These are phyloP conservation scores for Phanerochaete carnosa DNA, from an alignment of 768 basidiomycete genomes.

Conservation along the genomic window DNA sequence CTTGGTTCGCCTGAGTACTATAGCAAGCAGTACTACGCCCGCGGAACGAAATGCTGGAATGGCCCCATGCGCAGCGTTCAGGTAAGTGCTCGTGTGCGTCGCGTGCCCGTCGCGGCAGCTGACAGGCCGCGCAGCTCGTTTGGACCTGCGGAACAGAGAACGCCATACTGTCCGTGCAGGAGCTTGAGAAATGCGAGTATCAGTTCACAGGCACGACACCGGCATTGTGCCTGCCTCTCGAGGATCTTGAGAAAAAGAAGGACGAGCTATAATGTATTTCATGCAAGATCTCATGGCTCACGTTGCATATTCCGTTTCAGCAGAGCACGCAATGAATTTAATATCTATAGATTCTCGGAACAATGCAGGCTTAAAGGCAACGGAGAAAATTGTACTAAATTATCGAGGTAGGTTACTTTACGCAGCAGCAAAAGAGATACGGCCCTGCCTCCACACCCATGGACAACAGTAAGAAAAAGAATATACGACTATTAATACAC, in stretches of 20 bases:
- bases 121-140: conserved; percentile 53
- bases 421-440: not conserved
- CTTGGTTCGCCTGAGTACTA: conserved; percentile 75
- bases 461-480: not conserved
- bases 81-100: conserved; percentile 35
- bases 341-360: not conserved
- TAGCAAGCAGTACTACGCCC: conserved; percentile 74
- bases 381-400: not conserved
- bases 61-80: conserved; percentile 86
- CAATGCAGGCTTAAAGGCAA: not conserved
- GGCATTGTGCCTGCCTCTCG: conserved; percentile 69
- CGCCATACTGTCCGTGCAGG: conserved; percentile 68
- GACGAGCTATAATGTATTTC: conserved; percentile 3
- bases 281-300: not conserved
- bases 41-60: conserved; percentile 93
- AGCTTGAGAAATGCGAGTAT: conserved; percentile 97
- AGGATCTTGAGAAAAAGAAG: conserved; percentile 18
- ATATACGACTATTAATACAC: conserved; percentile 8
- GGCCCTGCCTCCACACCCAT: not conserved
- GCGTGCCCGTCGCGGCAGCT: not conserved
- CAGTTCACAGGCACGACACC: conserved; percentile 82
- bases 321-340: not conserved
- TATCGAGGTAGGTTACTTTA: conserved; percentile 3
- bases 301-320: not conserved
- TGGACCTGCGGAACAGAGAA: conserved; percentile 87